Base-by-base conservation (phyloP, 2,329 filamentous ascomycete species). In the Ophiostoma sp. region DNA sequence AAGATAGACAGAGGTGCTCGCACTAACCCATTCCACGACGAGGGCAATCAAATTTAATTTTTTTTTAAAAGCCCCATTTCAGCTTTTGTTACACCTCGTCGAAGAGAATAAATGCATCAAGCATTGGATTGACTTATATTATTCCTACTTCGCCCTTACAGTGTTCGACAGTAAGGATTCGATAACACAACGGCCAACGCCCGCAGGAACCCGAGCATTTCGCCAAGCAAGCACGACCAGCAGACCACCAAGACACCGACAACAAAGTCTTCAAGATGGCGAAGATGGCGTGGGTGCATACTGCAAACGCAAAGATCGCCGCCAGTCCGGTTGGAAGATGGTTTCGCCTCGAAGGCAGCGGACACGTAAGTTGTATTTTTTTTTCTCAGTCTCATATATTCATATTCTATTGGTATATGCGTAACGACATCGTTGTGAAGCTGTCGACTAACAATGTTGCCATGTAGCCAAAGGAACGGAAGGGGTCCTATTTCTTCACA, bases 301-400 rank as follows among this genome's bases (percentile, higher is more conserved):
- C 75, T 4, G 74, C 80, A 76, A 87, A 89, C 76, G 74, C 75
- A 71, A 82, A 79, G 70, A 83, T 93, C 72, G 91, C 90, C 70
- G 80, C 79, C 71, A 88, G 87, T 75, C 77, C 82, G 45, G 83
- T 92, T 70, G 91, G 91, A 71, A 81, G 83, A 72, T 90, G 88
- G 81, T 96, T 96, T 79, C 86, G 87, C 72, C 85, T 96, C 55
- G 91, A 96, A 71, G 90, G 90, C 72, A 92, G 86, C 52, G 91
- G 91, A 74, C 90, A 94, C 84, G 70, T 71, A 58, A 89, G 91
- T 84, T 82, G 55, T 18, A 27, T 27, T 27, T 36, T 11, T 9
- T 11, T 12, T 4, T 18, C 49, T 12, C 42, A 45, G 27, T 27
- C 18, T 27, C 18, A 3, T 12, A 4, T 8, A 55, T 27, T 47